Evolutionary conservation across 441 rosid species (phyloP).

Genomic region (Brassica balearica): DNA sequence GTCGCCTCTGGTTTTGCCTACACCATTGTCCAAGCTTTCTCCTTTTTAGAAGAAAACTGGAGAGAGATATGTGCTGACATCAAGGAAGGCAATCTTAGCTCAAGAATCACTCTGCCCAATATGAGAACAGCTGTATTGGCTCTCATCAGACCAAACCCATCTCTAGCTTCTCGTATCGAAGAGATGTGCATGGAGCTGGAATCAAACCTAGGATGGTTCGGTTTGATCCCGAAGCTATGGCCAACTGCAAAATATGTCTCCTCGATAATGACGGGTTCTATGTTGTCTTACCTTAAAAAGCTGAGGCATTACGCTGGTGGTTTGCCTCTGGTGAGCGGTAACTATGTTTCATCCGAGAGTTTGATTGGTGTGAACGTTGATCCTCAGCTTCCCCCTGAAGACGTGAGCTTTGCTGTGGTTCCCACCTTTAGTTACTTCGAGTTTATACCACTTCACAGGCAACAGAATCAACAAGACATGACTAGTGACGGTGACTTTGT

Average conservation of each 20-base stretch:
- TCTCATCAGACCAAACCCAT: slow-evolving; percentile 59
- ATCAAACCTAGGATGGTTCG: slow-evolving; percentile 53
- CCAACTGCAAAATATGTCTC: slow-evolving; percentile 83
- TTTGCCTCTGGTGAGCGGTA: slow-evolving; percentile 76
- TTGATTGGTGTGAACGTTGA: slow-evolving; percentile 94
- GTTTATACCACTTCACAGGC: slow-evolving; percentile 76
- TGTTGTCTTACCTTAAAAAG: slow-evolving; percentile 73
- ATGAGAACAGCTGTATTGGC: slow-evolving; percentile 63
- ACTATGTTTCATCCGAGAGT: slow-evolving; percentile 89
- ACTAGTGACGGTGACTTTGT: slow-evolving; percentile 50
- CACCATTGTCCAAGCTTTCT: slow-evolving; percentile 77
- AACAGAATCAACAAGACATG: slow-evolving; percentile 48
- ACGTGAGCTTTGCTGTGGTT: slow-evolving; percentile 74
- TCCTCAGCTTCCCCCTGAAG: slow-evolving; percentile 68
- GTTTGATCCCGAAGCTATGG: slow-evolving; percentile 71
- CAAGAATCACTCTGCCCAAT: slow-evolving; percentile 56
- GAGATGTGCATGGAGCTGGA: slow-evolving; percentile 55
- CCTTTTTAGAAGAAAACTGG: slow-evolving; percentile 75
- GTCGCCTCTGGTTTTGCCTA: slow-evolving; percentile 81
- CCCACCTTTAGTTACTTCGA: slow-evolving; percentile 90
- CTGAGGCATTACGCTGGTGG: slow-evolving; percentile 69
- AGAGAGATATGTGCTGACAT: slow-evolving; percentile 68
- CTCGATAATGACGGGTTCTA: slow-evolving; percentile 93
- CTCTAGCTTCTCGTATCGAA: slow-evolving; percentile 60
- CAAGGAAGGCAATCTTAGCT: slow-evolving; percentile 55